Evolutionary conservation across 441 rosid genomes (phyloP).

Genomic region (Pelargonium australe): DNA sequence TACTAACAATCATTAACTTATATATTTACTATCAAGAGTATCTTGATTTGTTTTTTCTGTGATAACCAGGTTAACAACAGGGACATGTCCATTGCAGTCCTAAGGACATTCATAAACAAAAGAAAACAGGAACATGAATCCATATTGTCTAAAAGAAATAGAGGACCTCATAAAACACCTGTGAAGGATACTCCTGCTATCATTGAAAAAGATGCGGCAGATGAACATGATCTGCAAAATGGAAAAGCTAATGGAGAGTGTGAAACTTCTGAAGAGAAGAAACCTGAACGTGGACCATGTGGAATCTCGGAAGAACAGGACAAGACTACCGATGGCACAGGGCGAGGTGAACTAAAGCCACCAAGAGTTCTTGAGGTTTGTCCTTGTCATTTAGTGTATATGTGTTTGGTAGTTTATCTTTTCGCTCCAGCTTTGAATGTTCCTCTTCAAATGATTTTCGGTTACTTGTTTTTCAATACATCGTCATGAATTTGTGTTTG

Average conservation of each 20-base stretch:
- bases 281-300: slow-evolving; percentile 35
- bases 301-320: slow-evolving; percentile 34
- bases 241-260: slow-evolving; percentile 45
- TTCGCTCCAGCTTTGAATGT: not conserved
- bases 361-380: slow-evolving; percentile 87
- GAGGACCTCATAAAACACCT: slow-evolving; percentile 36
- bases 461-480: slow-evolving; percentile 15
- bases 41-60: slow-evolving; percentile 1
- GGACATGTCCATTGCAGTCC: slow-evolving; percentile 86
- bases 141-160: slow-evolving; percentile 45
- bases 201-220: slow-evolving; percentile 28
- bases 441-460: not conserved
- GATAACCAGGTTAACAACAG: slow-evolving; percentile 77
- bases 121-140: slow-evolving; percentile 74
- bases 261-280: slow-evolving; percentile 36
- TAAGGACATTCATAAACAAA: slow-evolving; percentile 64
- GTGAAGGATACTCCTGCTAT: slow-evolving; percentile 40
- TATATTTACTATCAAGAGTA: not conserved
- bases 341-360: slow-evolving; percentile 58
- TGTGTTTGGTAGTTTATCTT: slow-evolving; percentile 4
- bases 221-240: slow-evolving; percentile 23
- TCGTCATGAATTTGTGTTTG: not conserved
- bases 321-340: slow-evolving; percentile 38
- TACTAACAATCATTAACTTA: not conserved
- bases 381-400: slow-evolving; percentile 15